phyloP scores from a whole-genome alignment of 371 early-diverging fungal genomes.

The Mucor velutinosus region DNA sequence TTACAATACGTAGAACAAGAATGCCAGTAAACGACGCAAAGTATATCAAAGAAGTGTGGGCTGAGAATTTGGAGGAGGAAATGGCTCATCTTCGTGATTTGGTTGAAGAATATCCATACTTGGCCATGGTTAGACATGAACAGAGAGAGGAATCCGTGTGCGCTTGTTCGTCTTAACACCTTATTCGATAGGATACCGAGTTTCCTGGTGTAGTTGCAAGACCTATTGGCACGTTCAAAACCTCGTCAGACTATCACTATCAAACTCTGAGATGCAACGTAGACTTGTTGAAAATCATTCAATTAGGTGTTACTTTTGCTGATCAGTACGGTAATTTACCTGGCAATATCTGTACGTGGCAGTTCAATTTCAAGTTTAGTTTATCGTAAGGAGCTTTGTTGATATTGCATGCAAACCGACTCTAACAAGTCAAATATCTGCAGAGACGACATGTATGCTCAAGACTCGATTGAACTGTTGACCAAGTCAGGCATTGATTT shows the following conservation, averaged over 20 bases:
- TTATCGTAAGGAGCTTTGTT: constrained; percentile 58
- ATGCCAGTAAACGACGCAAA: constrained; percentile 56
- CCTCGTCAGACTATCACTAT: constrained; percentile 97
- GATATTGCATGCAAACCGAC: not conserved
- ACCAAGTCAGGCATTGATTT: constrained; percentile 99
- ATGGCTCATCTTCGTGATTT: constrained; percentile 90
- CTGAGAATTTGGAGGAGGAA: constrained; percentile 95
- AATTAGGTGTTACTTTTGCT: constrained; percentile 97
- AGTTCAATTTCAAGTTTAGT: constrained; percentile 99
- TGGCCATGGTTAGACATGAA: constrained; percentile 88
- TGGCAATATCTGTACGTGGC: constrained; percentile 94
- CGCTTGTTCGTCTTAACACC: not conserved
- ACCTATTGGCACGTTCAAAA: constrained; percentile 96
- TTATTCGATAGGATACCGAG: constrained; percentile 89
- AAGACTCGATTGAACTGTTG: constrained; percentile 98
- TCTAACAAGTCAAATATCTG: not conserved
- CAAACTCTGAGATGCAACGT: constrained; percentile 99
- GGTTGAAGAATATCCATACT: constrained; percentile 93
- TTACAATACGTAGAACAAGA: not conserved
- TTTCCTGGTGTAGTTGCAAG: constrained; percentile 99
- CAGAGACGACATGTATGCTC: constrained; percentile 98
- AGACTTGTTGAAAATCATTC: constrained; percentile 98
- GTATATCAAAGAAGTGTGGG: constrained; percentile 95
- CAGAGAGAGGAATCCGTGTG: not conserved
- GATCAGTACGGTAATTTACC: constrained; percentile 95